These are phyloP conservation scores for Talaromyces marneffei DNA, from an alignment of 2,329 filamentous ascomycete species.

Conservation along the genomic window DNA sequence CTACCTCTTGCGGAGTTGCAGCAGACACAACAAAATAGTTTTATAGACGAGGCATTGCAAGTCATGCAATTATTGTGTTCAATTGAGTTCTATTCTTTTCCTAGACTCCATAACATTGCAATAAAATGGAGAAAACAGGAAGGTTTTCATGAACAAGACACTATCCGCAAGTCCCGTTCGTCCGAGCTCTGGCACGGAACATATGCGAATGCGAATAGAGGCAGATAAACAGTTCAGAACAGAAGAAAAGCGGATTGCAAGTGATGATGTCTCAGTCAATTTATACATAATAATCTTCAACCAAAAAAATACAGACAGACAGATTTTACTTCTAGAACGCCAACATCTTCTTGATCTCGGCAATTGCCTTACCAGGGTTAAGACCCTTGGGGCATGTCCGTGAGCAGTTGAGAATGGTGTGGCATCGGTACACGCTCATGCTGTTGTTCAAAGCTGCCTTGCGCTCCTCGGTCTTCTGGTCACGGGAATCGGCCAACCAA, in stretches of 20 bases:
- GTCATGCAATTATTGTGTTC: background rate
- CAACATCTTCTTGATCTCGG: constrained; percentile 98
- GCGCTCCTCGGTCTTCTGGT: constrained; percentile 81
- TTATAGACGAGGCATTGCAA: background rate
- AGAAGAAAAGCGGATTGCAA: background rate
- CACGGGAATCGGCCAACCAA: constrained; percentile 92
- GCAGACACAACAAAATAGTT: background rate
- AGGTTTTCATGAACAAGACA: background rate
- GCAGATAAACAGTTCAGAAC: background rate
- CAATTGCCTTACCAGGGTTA: constrained; percentile 91
- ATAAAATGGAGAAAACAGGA: background rate
- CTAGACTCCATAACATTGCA: background rate
- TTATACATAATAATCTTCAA: constrained; percentile 5
- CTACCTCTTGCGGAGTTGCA: no score
- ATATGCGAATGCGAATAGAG: background rate
- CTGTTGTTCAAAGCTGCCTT: constrained; percentile 93
- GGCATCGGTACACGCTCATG: constrained; percentile 98
- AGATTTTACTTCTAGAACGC: constrained; percentile 36
- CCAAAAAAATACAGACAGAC: background rate
- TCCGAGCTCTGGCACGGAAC: background rate
- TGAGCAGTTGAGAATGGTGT: constrained; percentile 99
- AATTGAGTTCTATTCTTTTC: background rate
- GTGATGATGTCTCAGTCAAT: background rate
- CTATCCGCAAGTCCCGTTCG: background rate
- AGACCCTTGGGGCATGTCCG: constrained; percentile 96